Evolutionary conservation across 2,329 filamentous ascomycete genomes (phyloP), one percentile per base, ranked within the genome.

Genomic region (Fusarium denticulatum): DNA sequence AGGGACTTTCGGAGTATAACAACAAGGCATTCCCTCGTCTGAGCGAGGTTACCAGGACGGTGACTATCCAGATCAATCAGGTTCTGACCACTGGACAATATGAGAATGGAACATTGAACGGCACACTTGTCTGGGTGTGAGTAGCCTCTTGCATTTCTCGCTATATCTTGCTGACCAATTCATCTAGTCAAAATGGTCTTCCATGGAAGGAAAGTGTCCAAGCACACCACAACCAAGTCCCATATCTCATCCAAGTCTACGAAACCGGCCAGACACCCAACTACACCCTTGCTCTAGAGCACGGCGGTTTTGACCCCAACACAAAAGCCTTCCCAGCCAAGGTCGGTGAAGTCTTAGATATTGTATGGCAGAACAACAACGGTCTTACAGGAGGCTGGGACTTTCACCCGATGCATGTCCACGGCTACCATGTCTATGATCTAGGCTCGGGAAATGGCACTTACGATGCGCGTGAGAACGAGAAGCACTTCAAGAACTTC

Each of bases 321-420:
- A 86, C 83, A 0, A 79, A 81, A 16, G 83, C 86, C 0, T 91
- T 86, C 76, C 87, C 89, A 0, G 88, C 86, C 2, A 82, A 83
- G 47, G 76, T 89, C 4, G 89, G 88, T 32, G 89, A 91, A 75
- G 86, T 89, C 1, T 78, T 89, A 7, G 87, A 89, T 62, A 86
- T 88, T 26, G 84, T 90, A 10, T 82, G 86, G 73, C 80, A 84
- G 47, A 86, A 84, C 73, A 85, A 81, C 76, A 77, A 78, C 40
- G 79, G 60, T 1, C 70, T 46, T 18, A 78, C 76, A 18, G 81
- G 85, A 7, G 77, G 80, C 3, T 71, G 79, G 12, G 71, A 73
- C 13, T 71, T 59, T 11, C 71, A 73, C 4, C 71, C 71, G 0
- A 74, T 73, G 71, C 71, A 73, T 10, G 42, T 68, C 9, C 71